phyloP scores from a whole-genome alignment of 1,284 basidiomycete species.

The Trametes versicolor region DNA sequence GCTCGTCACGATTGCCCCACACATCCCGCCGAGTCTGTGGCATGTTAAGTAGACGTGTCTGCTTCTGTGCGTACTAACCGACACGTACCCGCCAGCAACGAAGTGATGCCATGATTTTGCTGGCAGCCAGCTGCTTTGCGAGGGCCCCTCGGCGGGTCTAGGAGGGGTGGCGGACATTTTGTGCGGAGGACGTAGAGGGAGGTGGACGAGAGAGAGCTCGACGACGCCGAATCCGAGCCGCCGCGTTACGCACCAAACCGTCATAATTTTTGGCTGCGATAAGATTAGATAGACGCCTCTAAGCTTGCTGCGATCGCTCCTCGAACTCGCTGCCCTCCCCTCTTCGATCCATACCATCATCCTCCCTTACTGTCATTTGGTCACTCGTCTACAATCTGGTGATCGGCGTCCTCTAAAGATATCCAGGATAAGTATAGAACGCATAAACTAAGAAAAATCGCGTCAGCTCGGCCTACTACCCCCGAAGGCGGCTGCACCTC shows the following conservation, averaged over 20 bases:
- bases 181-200: conserved; percentile 13
- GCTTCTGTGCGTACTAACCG: neutral
- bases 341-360: neutral
- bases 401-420: too few relatives aligned
- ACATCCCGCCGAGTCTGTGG: conserved; percentile 93
- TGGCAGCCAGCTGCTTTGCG: conserved; percentile 57
- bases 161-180: conserved; percentile 38
- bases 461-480: neutral
- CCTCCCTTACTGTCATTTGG: neutral
- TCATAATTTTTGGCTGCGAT: conserved; percentile 35
- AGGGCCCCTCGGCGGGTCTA: conserved; percentile 41
- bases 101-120: conserved; percentile 88
- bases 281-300: conserved; percentile 39
- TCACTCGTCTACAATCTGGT: too few relatives aligned
- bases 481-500: too few relatives aligned
- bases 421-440: too few relatives aligned
- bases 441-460: too few relatives aligned
- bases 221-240: conserved; percentile 20
- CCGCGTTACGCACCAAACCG: conserved; percentile 12
- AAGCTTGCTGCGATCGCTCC: neutral
- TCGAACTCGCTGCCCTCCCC: neutral
- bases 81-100: conserved; percentile 84
- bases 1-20: conserved; percentile 95
- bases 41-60: conserved; percentile 25
- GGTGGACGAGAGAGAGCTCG: conserved; percentile 23